These are phyloP conservation scores for Nicotiana knightiana DNA, from an alignment of 257 asterid genomes.

Conservation along the genomic window DNA sequence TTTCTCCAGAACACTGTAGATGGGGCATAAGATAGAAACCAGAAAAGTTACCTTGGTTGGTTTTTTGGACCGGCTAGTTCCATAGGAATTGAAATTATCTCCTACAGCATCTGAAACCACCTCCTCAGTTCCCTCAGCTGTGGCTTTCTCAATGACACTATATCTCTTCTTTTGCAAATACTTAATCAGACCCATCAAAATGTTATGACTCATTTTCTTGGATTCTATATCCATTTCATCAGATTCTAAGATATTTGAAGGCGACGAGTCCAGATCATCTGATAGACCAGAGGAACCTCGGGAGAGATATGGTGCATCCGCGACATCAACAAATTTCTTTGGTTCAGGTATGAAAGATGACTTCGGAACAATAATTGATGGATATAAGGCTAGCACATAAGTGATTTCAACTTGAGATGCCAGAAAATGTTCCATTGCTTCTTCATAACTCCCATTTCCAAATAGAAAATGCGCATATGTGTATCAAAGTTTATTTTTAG, in stretches of 20 bases:
- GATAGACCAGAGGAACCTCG: conserved; percentile 87
- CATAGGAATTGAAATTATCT: conserved; percentile 60
- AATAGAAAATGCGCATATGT: conserved; percentile 91
- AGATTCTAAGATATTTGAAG: conserved; percentile 43
- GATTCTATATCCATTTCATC: conserved; percentile 82
- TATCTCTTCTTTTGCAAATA: conserved; percentile 85
- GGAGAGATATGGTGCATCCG: conserved; percentile 58
- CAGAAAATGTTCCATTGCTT: conserved; percentile 90
- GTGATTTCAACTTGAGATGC: conserved; percentile 94
- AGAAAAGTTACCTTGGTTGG: conserved; percentile 49
- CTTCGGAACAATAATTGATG: conserved; percentile 77
- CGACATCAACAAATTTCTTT: conserved; percentile 56
- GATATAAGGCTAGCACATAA: conserved; percentile 77
- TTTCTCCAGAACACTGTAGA: background rate
- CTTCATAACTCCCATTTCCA: conserved; percentile 91
- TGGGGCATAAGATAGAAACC: conserved; percentile 3
- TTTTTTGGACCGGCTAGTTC: conserved; percentile 56
- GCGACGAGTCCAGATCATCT: conserved; percentile 69
- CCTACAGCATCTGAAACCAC: conserved; percentile 97
- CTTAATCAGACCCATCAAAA: conserved; percentile 94
- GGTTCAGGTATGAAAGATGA: conserved; percentile 80
- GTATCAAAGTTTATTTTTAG: conserved; percentile 10
- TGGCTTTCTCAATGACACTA: conserved; percentile 77
- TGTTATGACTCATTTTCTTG: conserved; percentile 87
- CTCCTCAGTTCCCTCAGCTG: conserved; percentile 98